A percentile compares a stretch with the other conserved stretches of the same genome.
Conservation (phyloP, 768 basidiomycete genomes). For the Brasilioporus rufonigricans region DNA sequence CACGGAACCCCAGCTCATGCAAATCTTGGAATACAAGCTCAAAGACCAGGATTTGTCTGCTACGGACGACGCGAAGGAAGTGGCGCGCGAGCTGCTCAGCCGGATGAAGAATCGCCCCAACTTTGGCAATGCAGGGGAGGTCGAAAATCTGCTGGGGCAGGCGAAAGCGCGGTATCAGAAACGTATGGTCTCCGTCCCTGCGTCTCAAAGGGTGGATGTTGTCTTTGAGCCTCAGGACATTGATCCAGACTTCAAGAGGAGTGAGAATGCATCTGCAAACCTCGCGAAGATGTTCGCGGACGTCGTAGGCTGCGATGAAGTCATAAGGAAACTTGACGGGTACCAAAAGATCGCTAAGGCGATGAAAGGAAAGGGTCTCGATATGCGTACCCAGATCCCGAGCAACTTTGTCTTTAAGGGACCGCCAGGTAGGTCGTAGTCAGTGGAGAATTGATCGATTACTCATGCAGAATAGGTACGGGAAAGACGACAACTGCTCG, state of each 20-base stretch:
- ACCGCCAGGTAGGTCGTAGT: conserved; percentile 51
- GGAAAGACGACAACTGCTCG: conserved; percentile 64
- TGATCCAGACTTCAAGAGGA: conserved; percentile 60
- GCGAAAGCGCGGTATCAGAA: conserved; percentile 51
- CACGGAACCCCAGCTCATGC: conserved; percentile 47
- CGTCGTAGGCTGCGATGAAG: conserved; percentile 57
- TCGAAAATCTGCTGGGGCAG: conserved; percentile 57
- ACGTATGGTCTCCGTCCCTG: conserved; percentile 33
- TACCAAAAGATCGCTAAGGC: conserved; percentile 52
- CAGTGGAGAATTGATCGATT: neutral
- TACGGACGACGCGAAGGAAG: conserved; percentile 53
- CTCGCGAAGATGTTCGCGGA: conserved; percentile 61
- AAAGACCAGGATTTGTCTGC: conserved; percentile 56
- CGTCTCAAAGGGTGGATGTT: conserved; percentile 24
- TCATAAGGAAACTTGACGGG: conserved; percentile 44
- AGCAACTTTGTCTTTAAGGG: conserved; percentile 71
- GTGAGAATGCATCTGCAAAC: conserved; percentile 45
- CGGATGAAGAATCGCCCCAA: conserved; percentile 46
- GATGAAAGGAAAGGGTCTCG: conserved; percentile 41
- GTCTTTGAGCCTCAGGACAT: conserved; percentile 52
- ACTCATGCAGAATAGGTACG: conserved; percentile 43
- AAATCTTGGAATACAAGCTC: conserved; percentile 57
- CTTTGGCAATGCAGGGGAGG: conserved; percentile 66
- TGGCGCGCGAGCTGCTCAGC: conserved; percentile 49
- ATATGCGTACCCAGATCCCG: conserved; percentile 52